Percentiles rank a stretch among this genome's conserved stretches.
Evolutionary conservation across 2,329 filamentous ascomycete species (phyloP).

Genomic region (Alternaria viburni): DNA sequence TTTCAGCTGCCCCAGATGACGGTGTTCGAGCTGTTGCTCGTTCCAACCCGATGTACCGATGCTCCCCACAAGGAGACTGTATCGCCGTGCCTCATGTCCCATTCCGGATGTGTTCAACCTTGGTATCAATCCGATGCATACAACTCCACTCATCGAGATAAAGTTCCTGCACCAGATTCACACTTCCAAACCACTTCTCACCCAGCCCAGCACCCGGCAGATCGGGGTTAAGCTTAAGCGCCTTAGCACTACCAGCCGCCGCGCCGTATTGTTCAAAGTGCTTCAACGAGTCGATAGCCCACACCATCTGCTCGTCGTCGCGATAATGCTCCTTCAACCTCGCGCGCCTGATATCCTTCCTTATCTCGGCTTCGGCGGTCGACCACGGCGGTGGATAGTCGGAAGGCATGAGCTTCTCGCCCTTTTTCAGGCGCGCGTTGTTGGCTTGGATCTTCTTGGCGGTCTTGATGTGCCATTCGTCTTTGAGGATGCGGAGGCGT

Average conservation of each 20-base stretch:
- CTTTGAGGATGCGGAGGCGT: slow-evolving; percentile 14
- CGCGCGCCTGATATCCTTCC: slow-evolving; percentile 31
- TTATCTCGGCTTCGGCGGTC: slow-evolving; percentile 20
- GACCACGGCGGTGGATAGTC: slow-evolving; percentile 23
- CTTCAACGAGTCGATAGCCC: slow-evolving; percentile 37
- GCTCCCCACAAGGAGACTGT: neutral
- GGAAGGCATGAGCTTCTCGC: slow-evolving; percentile 14
- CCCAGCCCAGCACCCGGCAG: slow-evolving; percentile 39
- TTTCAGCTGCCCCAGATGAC: neutral
- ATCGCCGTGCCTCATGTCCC: neutral
- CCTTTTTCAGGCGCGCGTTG: slow-evolving; percentile 16
- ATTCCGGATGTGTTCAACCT: slow-evolving; percentile 24
- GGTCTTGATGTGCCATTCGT: slow-evolving; percentile 13
- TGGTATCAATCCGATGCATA: slow-evolving; percentile 39
- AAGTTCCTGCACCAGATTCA: slow-evolving; percentile 36
- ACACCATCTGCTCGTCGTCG: slow-evolving; percentile 35
- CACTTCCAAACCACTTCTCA: slow-evolving; percentile 39
- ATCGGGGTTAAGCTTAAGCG: slow-evolving; percentile 26
- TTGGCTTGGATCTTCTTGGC: slow-evolving; percentile 14
- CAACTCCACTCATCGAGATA: slow-evolving; percentile 44
- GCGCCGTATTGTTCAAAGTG: slow-evolving; percentile 30
- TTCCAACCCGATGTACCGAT: neutral
- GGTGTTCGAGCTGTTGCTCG: neutral
- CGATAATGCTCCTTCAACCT: slow-evolving; percentile 32
- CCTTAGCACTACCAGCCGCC: slow-evolving; percentile 11